Percentiles rank a stretch among this genome's conserved stretches.
Conservation (phyloP, 2,329 filamentous ascomycete genomes). For the Aspergillus bombycis region DNA sequence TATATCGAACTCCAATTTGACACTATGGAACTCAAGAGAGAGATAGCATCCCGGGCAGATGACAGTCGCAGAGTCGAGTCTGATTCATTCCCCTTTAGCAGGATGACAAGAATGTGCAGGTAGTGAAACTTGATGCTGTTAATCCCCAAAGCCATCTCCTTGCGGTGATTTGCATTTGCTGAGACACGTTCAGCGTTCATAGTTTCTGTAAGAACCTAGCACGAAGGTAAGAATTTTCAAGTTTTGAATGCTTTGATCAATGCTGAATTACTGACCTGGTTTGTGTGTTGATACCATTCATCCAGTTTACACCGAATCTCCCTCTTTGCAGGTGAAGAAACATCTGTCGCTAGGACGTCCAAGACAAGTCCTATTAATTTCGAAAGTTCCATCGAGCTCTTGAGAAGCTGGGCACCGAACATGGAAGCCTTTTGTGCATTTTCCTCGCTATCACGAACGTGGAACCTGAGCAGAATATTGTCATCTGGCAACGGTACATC, state of each 20-base stretch:
- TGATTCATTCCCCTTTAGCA: conserved; percentile 11
- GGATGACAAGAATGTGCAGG: conserved; percentile 8
- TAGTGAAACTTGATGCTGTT: conserved; percentile 17
- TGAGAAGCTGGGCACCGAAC: conserved; percentile 1
- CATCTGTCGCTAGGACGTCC: neutral
- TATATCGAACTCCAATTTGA: conserved; percentile 22
- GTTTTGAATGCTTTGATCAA: neutral
- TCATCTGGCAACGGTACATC: conserved; percentile 11
- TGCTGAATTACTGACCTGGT: neutral
- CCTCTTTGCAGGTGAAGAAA: neutral
- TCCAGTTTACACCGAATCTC: neutral
- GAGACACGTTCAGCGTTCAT: neutral
- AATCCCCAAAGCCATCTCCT: conserved; percentile 18
- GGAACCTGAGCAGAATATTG: neutral
- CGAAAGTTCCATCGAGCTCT: neutral
- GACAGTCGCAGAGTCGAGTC: conserved; percentile 1
- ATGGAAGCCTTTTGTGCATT: neutral
- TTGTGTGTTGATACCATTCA: neutral
- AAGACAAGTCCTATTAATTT: conserved; percentile 1
- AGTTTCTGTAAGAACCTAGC: neutral
- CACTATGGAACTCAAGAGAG: conserved; percentile 13
- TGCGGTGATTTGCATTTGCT: conserved; percentile 6
- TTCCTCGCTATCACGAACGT: neutral
- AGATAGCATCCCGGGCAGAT: conserved; percentile 20
- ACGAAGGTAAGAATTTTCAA: neutral